Evolutionary conservation across 306 rosid genomes (phyloP).

Genomic region (Cucurbita pepo): DNA sequence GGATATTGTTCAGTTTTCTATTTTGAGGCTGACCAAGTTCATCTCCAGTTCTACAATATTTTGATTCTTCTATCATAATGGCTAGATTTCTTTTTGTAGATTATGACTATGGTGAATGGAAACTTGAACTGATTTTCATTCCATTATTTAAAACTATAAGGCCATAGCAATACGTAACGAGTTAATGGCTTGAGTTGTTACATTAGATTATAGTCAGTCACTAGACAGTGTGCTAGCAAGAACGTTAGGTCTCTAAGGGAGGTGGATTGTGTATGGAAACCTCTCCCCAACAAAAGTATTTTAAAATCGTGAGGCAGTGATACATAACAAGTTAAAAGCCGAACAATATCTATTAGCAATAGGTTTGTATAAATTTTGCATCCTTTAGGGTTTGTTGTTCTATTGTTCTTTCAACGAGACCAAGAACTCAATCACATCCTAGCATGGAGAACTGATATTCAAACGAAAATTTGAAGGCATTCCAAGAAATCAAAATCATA

Average conservation of each 20-base stretch:
- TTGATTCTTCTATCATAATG: neutral
- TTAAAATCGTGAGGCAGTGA: no score
- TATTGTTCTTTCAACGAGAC: neutral
- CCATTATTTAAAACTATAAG: no score
- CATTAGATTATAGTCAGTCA: no score
- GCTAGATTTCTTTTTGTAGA: neutral
- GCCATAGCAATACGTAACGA: no score
- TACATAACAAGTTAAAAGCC: no score
- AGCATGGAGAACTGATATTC: neutral
- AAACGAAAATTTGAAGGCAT: neutral
- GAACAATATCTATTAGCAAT: no score
- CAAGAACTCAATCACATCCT: neutral
- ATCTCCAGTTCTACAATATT: neutral
- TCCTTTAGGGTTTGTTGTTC: neutral
- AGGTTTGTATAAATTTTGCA: neutral
- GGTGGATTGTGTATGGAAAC: no score
- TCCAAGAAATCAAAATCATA: neutral
- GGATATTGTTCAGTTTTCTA: neutral
- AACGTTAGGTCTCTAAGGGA: no score
- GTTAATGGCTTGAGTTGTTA: no score
- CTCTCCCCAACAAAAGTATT: no score
- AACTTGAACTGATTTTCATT: neutral
- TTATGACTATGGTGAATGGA: neutral
- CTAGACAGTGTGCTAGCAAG: no score
- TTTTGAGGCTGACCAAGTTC: neutral